Conservation (phyloP, 768 basidiomycete genomes). For the Termitomyces bulborhizus region DNA sequence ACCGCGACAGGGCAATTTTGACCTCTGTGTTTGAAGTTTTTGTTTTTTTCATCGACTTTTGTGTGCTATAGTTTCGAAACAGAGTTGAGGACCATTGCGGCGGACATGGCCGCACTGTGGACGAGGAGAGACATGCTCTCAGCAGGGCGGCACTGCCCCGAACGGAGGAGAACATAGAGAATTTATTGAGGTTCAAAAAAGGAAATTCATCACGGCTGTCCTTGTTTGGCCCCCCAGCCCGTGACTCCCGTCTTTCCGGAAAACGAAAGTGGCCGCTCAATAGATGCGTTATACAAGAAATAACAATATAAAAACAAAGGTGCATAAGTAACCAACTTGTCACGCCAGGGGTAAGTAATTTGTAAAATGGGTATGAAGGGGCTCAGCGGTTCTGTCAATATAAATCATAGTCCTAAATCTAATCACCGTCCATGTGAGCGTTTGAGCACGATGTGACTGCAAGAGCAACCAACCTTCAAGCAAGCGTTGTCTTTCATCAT, state of each 20-base stretch:
- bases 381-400: background rate
- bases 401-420: conserved; percentile 44
- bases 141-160: conserved; percentile 35
- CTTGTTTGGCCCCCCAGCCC: conserved; percentile 7
- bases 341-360: conserved; percentile 10
- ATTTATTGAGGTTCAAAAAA: conserved; percentile 15
- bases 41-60: conserved; percentile 30
- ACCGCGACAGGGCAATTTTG: conserved; percentile 40
- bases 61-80: conserved; percentile 27
- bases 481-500: conserved; percentile 66
- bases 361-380: conserved; percentile 7
- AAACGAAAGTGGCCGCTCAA: conserved; percentile 5
- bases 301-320: background rate
- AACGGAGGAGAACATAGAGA: conserved; percentile 37
- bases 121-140: conserved; percentile 25
- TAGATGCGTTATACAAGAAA: conserved; percentile 6
- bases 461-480: conserved; percentile 51
- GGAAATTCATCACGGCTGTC: conserved; percentile 10
- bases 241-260: conserved; percentile 11
- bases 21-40: conserved; percentile 27
- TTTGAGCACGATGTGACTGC: background rate
- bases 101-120: conserved; percentile 15
- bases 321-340: conserved; percentile 10
- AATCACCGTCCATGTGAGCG: background rate
- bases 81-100: conserved; percentile 11